Evolutionary conservation across 441 rosid genomes (phyloP), one percentile per base, ranked within the genome.

Genomic region (Adansonia rubrostipa): DNA sequence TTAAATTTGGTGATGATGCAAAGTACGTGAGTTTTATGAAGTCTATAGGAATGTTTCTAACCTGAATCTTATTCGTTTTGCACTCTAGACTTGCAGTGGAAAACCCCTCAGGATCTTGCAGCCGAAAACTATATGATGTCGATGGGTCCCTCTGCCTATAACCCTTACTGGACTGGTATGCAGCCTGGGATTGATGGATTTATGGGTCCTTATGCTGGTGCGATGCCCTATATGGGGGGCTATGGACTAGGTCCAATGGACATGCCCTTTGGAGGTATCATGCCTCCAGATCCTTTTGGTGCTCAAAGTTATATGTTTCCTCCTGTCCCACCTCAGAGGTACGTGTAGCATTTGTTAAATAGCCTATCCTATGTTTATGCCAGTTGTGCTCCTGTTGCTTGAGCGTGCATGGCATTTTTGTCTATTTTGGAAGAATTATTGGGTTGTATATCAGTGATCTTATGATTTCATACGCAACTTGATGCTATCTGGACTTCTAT

Each of bases 61-160:
- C 51, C 51, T 71, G 53, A 78, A 69, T 68, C 60, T 45, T 77
- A 11, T 63, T 61, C 78, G 57, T 73, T 83, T 70, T 77, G 82
- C 78, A 56, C 79, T 71, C 80, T 78, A 95, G 99, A 97, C 68
- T 69, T 92, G 82, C 92, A 86, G 76, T 93, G 99, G 98, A 95
- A 88, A 87, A 80, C 77, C 54, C 85, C 92, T 45, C 97, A 91
- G 64, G 99, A 95, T 85, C 80, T 89, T 74, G 87, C 92, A 54
- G 89, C 93, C 66, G 97, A 94, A 64, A 94, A 80, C 80, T 95
- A 87, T 87, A 90, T 93, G 99, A 93, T 96, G 98, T 91, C 92
- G 78, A 80, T 90, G 84, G 96, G 92, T 71, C 94, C 94, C 61
- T 80, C 93, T 75, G 87, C 88, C 24, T 90, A 71, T 83, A 92